Evolutionary conservation across 257 asterid genomes (phyloP).

Genomic region (Solanum lignicaule): DNA sequence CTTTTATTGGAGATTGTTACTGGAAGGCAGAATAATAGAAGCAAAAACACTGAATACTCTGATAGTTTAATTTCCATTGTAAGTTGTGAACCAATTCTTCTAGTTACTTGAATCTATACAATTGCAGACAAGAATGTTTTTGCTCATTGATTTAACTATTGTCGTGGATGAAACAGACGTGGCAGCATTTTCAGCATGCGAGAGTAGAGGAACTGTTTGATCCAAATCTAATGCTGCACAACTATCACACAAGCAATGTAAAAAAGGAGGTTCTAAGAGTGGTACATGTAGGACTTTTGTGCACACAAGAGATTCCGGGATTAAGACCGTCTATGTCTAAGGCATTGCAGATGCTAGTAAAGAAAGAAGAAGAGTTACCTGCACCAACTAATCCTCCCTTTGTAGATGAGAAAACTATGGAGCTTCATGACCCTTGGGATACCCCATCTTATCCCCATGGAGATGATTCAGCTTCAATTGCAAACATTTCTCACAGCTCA

Average conservation of each 20-base stretch:
- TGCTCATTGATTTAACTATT: not conserved
- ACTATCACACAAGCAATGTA: conserved; percentile 9
- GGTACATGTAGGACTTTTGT: conserved; percentile 55
- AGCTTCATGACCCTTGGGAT: conserved; percentile 22
- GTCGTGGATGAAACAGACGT: conserved; percentile 25
- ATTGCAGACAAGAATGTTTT: not conserved
- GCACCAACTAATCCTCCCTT: conserved; percentile 64
- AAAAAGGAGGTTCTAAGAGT: conserved; percentile 37
- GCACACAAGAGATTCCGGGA: conserved; percentile 55
- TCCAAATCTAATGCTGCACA: conserved; percentile 43
- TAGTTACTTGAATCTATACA: not conserved
- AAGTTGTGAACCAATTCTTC: conserved; percentile 8
- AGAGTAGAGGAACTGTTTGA: conserved; percentile 47
- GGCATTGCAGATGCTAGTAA: conserved; percentile 53
- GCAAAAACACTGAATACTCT: conserved; percentile 38
- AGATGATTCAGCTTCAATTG: conserved; percentile 29
- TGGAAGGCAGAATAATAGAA: conserved; percentile 50
- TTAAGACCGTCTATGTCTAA: conserved; percentile 59
- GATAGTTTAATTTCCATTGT: conserved; percentile 50
- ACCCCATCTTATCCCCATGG: conserved; percentile 4
- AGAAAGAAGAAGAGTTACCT: conserved; percentile 49
- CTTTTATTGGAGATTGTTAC: conserved; percentile 60
- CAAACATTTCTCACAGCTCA: conserved; percentile 46
- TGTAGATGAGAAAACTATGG: conserved; percentile 53
- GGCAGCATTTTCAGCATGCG: conserved; percentile 55